Evolutionary conservation across 2,329 filamentous ascomycete genomes (phyloP).

Genomic region (Lasiodiplodia hormozganensis): DNA sequence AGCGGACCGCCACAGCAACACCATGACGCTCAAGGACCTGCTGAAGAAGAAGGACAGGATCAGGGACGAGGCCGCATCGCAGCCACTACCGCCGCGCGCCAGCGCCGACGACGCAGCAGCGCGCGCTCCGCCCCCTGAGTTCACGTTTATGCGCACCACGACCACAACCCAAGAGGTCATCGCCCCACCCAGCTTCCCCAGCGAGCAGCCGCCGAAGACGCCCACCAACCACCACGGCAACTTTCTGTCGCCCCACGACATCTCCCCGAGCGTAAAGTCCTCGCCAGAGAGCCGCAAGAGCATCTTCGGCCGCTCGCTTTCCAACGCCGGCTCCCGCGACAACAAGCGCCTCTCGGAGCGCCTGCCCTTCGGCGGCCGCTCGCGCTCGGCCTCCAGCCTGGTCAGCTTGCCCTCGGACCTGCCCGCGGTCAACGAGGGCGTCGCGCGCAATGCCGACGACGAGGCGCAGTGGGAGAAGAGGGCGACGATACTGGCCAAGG

Average conservation of each 20-base stretch:
- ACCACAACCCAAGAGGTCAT: conserved; percentile 82
- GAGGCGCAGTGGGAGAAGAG: conserved; percentile 85
- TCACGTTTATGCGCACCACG: conserved; percentile 85
- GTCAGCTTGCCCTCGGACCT: conserved; percentile 80
- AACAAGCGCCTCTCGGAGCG: conserved; percentile 68
- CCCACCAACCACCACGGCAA: neutral
- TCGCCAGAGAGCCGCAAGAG: conserved; percentile 36
- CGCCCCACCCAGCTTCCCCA: conserved; percentile 66
- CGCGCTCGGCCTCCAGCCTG: conserved; percentile 64
- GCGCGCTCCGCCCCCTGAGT: conserved; percentile 48
- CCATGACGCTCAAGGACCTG: conserved; percentile 66
- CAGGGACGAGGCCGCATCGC: conserved; percentile 38
- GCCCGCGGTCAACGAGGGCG: conserved; percentile 69
- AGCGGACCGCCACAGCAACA: conserved; percentile 32
- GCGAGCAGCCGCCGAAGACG: conserved; percentile 41
- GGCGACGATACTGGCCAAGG: conserved; percentile 83
- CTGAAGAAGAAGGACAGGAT: conserved; percentile 69
- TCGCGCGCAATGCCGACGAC: conserved; percentile 52
- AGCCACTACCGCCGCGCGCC: conserved; percentile 1
- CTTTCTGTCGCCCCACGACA: conserved; percentile 17
- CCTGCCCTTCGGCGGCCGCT: conserved; percentile 66
- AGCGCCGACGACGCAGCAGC: conserved; percentile 29
- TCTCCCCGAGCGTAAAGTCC: conserved; percentile 33
- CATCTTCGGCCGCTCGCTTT: conserved; percentile 34
- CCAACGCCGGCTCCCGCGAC: conserved; percentile 36